Percentiles rank a stretch among this genome's conserved stretches.
Evolutionary conservation across 257 asterid genomes (phyloP).

Genomic region (Primulina eburnea): DNA sequence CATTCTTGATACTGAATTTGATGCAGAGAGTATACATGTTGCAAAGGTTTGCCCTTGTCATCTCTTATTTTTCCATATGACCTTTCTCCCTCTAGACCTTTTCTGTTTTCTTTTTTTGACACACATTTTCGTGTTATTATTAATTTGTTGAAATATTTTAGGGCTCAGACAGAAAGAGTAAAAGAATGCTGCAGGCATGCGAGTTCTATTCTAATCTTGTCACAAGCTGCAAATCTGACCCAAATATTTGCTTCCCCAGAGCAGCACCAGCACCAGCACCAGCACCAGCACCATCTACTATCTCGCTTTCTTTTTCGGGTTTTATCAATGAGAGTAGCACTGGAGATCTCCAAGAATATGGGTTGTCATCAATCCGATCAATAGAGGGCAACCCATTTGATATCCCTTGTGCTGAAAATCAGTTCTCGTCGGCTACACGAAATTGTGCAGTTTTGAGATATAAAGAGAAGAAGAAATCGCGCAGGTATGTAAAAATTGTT

Average conservation of each 20-base stretch:
- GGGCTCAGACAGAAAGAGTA: constrained; percentile 32
- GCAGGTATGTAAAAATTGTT: constrained; percentile 35
- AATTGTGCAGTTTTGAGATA: constrained; percentile 64
- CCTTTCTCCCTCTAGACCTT: constrained; percentile 4
- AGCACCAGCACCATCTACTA: constrained; percentile 34
- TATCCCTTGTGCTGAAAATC: constrained; percentile 31
- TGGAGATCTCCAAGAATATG: constrained; percentile 43
- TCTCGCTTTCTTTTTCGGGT: constrained; percentile 37
- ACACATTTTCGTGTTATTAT: neutral
- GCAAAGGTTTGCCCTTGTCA: constrained; percentile 29
- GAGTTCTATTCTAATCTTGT: constrained; percentile 36
- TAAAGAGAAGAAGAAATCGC: constrained; percentile 64
- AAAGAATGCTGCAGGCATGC: constrained; percentile 40
- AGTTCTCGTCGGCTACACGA: constrained; percentile 41
- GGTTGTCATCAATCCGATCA: constrained; percentile 33
- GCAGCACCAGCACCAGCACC: constrained; percentile 28
- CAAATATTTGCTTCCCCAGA: constrained; percentile 27
- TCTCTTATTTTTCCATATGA: constrained; percentile 6
- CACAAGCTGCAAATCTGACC: constrained; percentile 51
- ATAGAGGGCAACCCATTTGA: constrained; percentile 37
- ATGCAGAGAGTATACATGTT: constrained; percentile 16
- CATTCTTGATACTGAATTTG: constrained; percentile 27
- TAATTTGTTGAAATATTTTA: constrained; percentile 24
- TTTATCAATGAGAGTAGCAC: constrained; percentile 30
- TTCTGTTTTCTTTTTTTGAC: neutral